phyloP scores from a whole-genome alignment of 1,284 basidiomycete species.

The Cutaneotrichosporon arboriforme region DNA sequence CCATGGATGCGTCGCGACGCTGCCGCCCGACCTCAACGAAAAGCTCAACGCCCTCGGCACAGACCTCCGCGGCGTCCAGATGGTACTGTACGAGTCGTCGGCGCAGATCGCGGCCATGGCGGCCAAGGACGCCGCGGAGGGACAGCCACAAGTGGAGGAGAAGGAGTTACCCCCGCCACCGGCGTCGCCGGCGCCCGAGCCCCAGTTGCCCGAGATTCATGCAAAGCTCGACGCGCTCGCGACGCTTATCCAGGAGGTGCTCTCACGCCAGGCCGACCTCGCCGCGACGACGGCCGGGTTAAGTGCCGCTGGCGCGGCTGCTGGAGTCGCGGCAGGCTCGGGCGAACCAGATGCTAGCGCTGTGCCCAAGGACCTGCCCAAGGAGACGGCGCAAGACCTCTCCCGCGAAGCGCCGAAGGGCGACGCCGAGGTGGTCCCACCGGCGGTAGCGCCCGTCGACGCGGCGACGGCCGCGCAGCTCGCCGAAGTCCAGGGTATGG shows the following conservation, averaged over 20 bases:
- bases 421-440: background rate
- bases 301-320: background rate
- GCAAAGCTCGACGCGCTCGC: constrained; percentile 40
- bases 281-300: background rate
- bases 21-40: background rate
- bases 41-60: constrained; percentile 7
- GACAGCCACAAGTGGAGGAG: constrained; percentile 22
- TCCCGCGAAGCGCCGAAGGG: background rate
- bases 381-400: background rate
- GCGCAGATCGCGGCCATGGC: background rate
- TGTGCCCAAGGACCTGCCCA: background rate
- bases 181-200: constrained; percentile 1
- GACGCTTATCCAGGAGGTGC: constrained; percentile 31
- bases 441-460: background rate
- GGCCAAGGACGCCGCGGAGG: constrained; percentile 18
- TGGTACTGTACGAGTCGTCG: background rate
- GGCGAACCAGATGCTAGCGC: background rate
- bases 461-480: constrained; percentile 22
- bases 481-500: constrained; percentile 25
- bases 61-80: constrained; percentile 11
- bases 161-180: constrained; percentile 6
- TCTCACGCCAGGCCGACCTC: constrained; percentile 10
- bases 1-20: background rate
- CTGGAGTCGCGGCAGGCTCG: background rate
- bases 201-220: constrained; percentile 23